Base-by-base conservation (phyloP, 2,329 filamentous ascomycete genomes). In the Monosporascus sp. region DNA sequence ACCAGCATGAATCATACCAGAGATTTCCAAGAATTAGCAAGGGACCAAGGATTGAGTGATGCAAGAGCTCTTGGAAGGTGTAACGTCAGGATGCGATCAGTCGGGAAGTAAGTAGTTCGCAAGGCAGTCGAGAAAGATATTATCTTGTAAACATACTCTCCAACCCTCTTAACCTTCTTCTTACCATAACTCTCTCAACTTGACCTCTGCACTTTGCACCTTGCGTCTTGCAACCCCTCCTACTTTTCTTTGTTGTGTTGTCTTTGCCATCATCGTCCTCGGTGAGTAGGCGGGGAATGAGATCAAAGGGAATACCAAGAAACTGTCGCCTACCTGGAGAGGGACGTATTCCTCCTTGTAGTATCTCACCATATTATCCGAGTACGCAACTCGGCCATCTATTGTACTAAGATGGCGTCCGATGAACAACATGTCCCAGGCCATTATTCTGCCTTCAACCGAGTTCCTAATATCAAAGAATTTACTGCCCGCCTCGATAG, bases 401-500 rank as follows among this genome's bases (percentile, higher is more conserved):
- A 20, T 48, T 53, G 42, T 18, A 45, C 42, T 54, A 55, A 25
- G 4, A 46, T 46, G 42, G 2, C 42, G 14, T 14, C 38, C 25
- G 7, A 25, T 17, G 50, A 68, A 25, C 64, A 66, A 15, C 53
- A 57, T 24, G n/a, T 25, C 2, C 42, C 42, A 15, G 63, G 61
- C 6, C 87, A 91, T 68, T 97, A 95, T 76, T 93, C 89, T 31
- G 90, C 86, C 49, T 72, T 71, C 54, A 96, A 96, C 69, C 88
- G 89, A 24, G 84, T 97, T 50, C 93, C 93, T 6, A 96, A 90
- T 52, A 88, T 97, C 60, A 85, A 87, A 66, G 82, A 93, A 68
- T 95, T 96, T 60, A 80, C 96, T 60, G 81, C 89, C 50, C 81
- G 81, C 58, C 78, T 97, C 37, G 92, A 96, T 69, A 76, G 72